phyloP scores from a whole-genome alignment of 2,329 filamentous ascomycete species.

The Apiospora malaysiana region DNA sequence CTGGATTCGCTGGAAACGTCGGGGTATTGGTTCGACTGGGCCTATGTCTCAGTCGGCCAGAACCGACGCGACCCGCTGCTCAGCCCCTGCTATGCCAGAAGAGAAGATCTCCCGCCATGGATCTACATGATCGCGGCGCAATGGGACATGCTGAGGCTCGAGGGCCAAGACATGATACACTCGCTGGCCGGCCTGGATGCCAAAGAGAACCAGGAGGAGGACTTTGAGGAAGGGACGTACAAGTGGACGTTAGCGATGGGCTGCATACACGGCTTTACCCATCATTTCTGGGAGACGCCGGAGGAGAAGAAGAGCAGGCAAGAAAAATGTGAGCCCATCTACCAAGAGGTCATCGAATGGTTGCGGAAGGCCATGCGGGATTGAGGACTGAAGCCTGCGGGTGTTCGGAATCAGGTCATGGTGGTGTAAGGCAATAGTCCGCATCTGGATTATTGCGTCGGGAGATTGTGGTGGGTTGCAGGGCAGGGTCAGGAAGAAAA shows the following conservation, averaged over 20 bases:
- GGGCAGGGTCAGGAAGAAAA: too few species aligned
- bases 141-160: slow-evolving; percentile 47
- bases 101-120: slow-evolving; percentile 45
- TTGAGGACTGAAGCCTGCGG: not conserved
- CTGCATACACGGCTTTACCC: slow-evolving; percentile 24
- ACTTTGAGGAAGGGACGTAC: slow-evolving; percentile 22
- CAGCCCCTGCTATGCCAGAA: slow-evolving; percentile 43
- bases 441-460: too few species aligned
- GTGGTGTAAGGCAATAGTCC: too few species aligned
- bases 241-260: slow-evolving; percentile 25
- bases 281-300: slow-evolving; percentile 23
- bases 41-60: slow-evolving; percentile 44
- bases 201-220: slow-evolving; percentile 11
- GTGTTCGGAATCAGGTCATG: too few species aligned
- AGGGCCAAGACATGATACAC: slow-evolving; percentile 28
- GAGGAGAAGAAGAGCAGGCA: slow-evolving; percentile 22
- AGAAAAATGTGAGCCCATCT: slow-evolving; percentile 23
- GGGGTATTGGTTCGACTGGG: slow-evolving; percentile 46
- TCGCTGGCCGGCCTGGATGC: slow-evolving; percentile 19
- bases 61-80: slow-evolving; percentile 46
- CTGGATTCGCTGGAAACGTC: slow-evolving; percentile 37
- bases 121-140: slow-evolving; percentile 52
- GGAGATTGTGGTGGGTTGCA: too few species aligned
- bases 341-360: slow-evolving; percentile 21
- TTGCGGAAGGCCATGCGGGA: slow-evolving; percentile 15